phyloP scores from a whole-genome alignment of 768 basidiomycete species.

The Tephrocybe sp. region DNA sequence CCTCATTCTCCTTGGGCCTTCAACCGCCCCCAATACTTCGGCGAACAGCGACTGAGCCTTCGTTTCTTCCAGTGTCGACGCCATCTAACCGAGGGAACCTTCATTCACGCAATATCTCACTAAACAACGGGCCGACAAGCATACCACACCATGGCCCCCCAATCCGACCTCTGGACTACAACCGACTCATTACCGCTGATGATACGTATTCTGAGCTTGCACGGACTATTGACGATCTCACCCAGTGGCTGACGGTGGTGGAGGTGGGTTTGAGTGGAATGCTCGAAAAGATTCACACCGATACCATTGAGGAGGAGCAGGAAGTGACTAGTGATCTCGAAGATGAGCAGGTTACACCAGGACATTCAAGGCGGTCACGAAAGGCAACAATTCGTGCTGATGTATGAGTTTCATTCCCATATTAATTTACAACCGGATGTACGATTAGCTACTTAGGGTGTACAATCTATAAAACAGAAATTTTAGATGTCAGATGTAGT shows the following conservation, averaged over 20 bases:
- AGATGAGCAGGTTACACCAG: constrained; percentile 12
- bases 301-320: constrained; percentile 67
- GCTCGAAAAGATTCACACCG: constrained; percentile 50
- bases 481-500: constrained; percentile 43
- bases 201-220: constrained; percentile 70
- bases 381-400: constrained; percentile 2
- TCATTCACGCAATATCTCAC: constrained; percentile 19
- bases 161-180: constrained; percentile 72
- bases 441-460: constrained; percentile 11
- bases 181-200: constrained; percentile 50
- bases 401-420: constrained; percentile 1
- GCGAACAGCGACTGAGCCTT: constrained; percentile 14
- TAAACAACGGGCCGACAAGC: constrained; percentile 25
- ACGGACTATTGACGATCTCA: constrained; percentile 71
- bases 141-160: constrained; percentile 38
- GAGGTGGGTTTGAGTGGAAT: constrained; percentile 71
- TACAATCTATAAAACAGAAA: constrained; percentile 9
- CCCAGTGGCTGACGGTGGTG: constrained; percentile 72
- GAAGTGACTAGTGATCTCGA: constrained; percentile 30
- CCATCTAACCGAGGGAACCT: constrained; percentile 12
- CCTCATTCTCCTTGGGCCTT: constrained; percentile 37
- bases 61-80: constrained; percentile 21
- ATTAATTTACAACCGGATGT: constrained; percentile 8
- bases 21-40: constrained; percentile 30
- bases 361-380: constrained; percentile 1